These are phyloP conservation scores for Berkeleyomyces basicola DNA, from an alignment of 2,329 filamentous ascomycete genomes.

Conservation along the genomic window DNA sequence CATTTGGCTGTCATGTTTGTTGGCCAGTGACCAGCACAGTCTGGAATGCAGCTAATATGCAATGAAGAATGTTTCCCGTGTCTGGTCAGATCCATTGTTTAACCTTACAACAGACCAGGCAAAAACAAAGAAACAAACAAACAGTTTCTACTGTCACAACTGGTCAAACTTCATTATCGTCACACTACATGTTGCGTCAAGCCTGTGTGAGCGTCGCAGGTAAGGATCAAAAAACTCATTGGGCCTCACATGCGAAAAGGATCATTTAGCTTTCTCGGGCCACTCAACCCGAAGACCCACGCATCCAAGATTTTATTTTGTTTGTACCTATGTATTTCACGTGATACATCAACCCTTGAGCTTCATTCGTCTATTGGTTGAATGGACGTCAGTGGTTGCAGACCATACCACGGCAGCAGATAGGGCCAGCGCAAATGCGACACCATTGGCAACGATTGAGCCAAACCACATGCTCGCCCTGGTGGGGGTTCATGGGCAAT, in stretches of 20 bases:
- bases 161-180: background rate
- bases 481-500: background rate
- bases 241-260: background rate
- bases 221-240: background rate
- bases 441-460: background rate
- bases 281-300: background rate
- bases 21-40: background rate
- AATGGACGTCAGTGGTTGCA: background rate
- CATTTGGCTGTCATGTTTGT: background rate
- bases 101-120: background rate
- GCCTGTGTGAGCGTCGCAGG: background rate
- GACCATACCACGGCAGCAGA: background rate
- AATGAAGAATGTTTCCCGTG: background rate
- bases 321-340: background rate
- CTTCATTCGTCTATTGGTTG: background rate
- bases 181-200: background rate
- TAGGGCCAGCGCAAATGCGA: background rate
- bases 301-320: too few relatives aligned
- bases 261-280: background rate
- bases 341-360: background rate
- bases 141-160: background rate
- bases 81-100: background rate
- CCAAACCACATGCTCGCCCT: background rate
- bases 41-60: background rate
- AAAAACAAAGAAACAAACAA: background rate